Base-by-base conservation (phyloP, 805 yeast species). In the Cyberlindnera lachancei region DNA sequence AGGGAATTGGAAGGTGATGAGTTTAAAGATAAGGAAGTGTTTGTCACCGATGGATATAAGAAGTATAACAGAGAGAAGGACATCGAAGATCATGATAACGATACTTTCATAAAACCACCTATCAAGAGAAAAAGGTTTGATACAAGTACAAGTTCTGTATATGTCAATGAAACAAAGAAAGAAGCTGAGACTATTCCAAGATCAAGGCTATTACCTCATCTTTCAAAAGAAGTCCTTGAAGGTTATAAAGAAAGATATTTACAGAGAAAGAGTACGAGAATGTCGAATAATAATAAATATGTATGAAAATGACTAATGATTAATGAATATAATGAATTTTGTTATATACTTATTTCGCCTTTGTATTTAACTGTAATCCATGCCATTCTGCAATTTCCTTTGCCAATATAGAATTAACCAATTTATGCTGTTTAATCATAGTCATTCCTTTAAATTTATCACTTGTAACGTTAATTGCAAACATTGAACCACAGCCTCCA, bases 401-500 rank as follows among this genome's bases (percentile, higher is more conserved):
- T 39, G 79, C 77, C 46, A 92, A 64, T 3, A 77, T 64, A 34
- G 75, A 73, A 57, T 92, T 90, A 12, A 92, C 97, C 44, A 90
- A 56, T 38, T 95, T 70, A 51, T 92, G 98, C 56, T 92, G 98
- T 52, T 87, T 88, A 43, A 92, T 68, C 77, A 85, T 85, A 2
- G 84, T 64, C 27, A 84, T 52, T 0, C 95, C 95, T 45, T 81
- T 75, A 59, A 92, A 92, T 48, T 73, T 63, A 2, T 64, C 66
- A 33, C 92, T 77, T 28, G 77, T 81, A 13, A 92, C 72, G 37
- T 68, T 62, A 31, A 92, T 90, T 29, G 95, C 86, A 60, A 86
- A 92, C 98, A 92, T 92, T 6, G 96, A 87, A 1, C 98, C 98
- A 59, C 98, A 92, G 1, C 98, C 98, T 14, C 90, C 97, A 18